phyloP scores from a whole-genome alignment of 1,139 yeast species.

The Yamadazyma mexicana region DNA sequence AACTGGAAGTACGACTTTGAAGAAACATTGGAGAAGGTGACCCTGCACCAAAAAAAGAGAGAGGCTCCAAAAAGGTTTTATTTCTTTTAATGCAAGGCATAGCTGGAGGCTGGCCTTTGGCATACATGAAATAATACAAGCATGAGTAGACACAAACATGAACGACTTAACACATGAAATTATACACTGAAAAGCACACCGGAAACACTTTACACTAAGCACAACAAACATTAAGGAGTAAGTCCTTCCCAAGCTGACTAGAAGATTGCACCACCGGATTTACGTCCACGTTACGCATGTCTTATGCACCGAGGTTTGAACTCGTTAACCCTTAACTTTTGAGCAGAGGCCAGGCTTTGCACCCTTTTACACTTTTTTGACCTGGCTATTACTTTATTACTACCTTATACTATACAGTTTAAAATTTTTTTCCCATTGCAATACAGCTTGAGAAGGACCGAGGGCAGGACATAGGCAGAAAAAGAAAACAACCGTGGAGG shows the following conservation, averaged over 20 bases:
- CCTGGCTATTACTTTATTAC: neutral
- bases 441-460: neutral
- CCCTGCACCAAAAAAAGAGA: constrained; percentile 5
- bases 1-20: constrained; percentile 17
- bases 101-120: neutral
- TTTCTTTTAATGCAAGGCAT: constrained; percentile 1
- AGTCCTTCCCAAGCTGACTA: neutral
- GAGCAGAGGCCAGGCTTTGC: too few species aligned
- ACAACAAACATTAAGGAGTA: neutral
- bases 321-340: too few species aligned
- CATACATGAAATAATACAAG: neutral
- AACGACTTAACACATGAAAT: neutral
- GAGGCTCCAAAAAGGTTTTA: constrained; percentile 4
- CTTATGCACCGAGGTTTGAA: too few species aligned
- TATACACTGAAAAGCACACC: neutral
- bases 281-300: neutral
- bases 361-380: neutral
- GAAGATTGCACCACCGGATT: neutral
- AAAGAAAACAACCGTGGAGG: too few species aligned
- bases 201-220: neutral
- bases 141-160: neutral
- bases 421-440: neutral
- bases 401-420: neutral
- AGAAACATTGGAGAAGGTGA: constrained; percentile 8
- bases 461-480: neutral